Base-by-base conservation (phyloP, 305 asterid species). In the Fraxinus floribunda region DNA sequence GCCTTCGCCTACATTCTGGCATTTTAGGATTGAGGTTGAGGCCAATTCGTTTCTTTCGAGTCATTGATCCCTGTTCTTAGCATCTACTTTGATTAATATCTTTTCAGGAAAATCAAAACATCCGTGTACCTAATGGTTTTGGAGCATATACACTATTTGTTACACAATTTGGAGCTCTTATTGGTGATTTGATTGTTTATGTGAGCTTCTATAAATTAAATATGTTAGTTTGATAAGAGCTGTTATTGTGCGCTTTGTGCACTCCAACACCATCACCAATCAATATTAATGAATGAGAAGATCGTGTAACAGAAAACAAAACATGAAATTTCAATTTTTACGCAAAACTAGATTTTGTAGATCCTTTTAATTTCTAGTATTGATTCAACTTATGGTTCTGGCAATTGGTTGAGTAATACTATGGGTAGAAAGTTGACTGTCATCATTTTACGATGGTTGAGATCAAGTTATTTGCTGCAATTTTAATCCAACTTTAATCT, bases 401-500 rank as follows among this genome's bases (percentile, higher is more conserved):
- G 29, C 76, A 24, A 39, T 75, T 55, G 32, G 29, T 79, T 66
- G 34, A 15, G 44, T 22, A 60, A 10, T 64, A 74, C 35, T 46
- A 30, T 60, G 8, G 24, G 30, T 75, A 15, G 80, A 75, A 79
- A 38, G 74, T 35, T 32, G 3, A 2, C 72, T 39, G 66, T 66
- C 75, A 36, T 78, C 52, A 8, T 62, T 62, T 24, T 62, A 62
- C 22, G 72, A 62, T 22, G 72, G 11, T 39, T 39, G 46, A 60
- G 70, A 18, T 60, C 30, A 18, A 15, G 62, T 24, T 64, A 29
- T 24, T 49, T 73, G 74, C 10, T 82, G n/a, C 3, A 29, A 41
- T 55, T 79, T 82, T 72, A 16, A 73, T 72, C 83, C 71, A 46
- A 62, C 78, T 80, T 30, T 70, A 46, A 5, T 57, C 49, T 75